These are phyloP conservation scores for Ilyonectria mors-panacis DNA, from an alignment of 2,329 filamentous ascomycete genomes.

Conservation along the genomic window DNA sequence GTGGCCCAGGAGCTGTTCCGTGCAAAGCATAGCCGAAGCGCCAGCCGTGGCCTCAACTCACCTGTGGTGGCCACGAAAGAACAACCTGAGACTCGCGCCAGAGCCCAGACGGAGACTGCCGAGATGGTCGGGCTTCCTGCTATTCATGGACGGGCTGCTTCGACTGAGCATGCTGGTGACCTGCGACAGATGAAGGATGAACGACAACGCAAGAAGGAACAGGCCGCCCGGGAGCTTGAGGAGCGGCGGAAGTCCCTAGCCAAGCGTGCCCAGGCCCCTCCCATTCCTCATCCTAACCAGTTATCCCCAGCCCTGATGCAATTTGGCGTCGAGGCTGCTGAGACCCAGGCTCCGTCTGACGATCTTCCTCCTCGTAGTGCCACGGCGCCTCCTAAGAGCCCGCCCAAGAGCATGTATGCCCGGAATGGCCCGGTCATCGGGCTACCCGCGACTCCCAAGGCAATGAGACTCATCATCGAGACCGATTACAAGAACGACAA, in stretches of 20 bases:
- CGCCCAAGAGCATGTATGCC: conserved; percentile 64
- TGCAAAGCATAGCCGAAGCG: conserved; percentile 68
- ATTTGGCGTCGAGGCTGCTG: conserved; percentile 59
- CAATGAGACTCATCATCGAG: conserved; percentile 86
- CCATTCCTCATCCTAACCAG: conserved; percentile 81
- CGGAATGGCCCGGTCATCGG: conserved; percentile 73
- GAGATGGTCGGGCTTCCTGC: conserved; percentile 52
- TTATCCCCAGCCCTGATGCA: conserved; percentile 52
- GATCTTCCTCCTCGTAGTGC: conserved; percentile 73
- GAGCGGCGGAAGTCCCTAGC: conserved; percentile 88
- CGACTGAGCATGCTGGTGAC: conserved; percentile 67
- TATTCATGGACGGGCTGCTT: conserved; percentile 54
- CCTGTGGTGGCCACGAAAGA: conserved; percentile 55
- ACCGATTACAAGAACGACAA: conserved; percentile 63
- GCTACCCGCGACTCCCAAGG: conserved; percentile 91
- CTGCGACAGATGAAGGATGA: conserved; percentile 71
- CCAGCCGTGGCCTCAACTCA: conserved; percentile 58
- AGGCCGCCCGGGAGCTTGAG: conserved; percentile 88
- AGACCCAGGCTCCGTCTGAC: conserved; percentile 57
- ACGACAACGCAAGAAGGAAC: conserved; percentile 77
- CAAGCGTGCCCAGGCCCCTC: conserved; percentile 82
- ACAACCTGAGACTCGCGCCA: conserved; percentile 57
- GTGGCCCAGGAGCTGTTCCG: conserved; percentile 70
- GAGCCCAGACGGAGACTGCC: conserved; percentile 49
- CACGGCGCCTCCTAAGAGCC: conserved; percentile 70